These are phyloP conservation scores for Tulasnella sp. DNA, from an alignment of 768 basidiomycete genomes.

Conservation along the genomic window DNA sequence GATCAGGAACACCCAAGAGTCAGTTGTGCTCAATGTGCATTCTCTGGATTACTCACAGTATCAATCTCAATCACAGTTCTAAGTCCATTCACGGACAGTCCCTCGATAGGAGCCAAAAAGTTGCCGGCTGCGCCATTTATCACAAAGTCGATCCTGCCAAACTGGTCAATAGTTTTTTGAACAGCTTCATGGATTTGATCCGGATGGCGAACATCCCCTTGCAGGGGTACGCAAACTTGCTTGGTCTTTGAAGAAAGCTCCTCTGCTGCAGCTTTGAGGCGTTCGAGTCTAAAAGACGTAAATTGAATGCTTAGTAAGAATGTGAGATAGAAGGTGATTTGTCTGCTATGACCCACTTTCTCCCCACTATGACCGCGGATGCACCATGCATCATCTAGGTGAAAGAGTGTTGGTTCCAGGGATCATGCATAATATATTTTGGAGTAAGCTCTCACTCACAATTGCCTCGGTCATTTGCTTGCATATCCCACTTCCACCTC, in stretches of 20 bases:
- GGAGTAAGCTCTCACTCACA: conserved; percentile 33
- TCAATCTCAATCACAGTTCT: conserved; percentile 89
- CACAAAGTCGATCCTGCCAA: conserved; percentile 86
- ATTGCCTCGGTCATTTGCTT: conserved; percentile 73
- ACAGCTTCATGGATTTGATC: conserved; percentile 64
- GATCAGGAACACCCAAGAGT: background rate
- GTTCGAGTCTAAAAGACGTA: conserved; percentile 19
- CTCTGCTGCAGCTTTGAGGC: conserved; percentile 52
- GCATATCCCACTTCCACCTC: conserved; percentile 89
- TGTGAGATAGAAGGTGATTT: too few relatives aligned
- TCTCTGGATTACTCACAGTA: conserved; percentile 44
- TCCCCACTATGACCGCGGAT: conserved; percentile 65
- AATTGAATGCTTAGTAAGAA: too few relatives aligned
- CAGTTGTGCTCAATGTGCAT: conserved; percentile 1
- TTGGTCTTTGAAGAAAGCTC: conserved; percentile 63
- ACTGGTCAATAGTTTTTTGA: conserved; percentile 53
- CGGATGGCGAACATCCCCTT: conserved; percentile 75
- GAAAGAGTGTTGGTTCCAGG: background rate
- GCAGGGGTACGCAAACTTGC: conserved; percentile 49
- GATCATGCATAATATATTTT: background rate
- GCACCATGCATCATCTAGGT: conserved; percentile 72
- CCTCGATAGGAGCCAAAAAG: conserved; percentile 77
- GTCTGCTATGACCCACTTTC: conserved; percentile 57
- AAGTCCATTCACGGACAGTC: conserved; percentile 81
- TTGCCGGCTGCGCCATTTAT: conserved; percentile 95